These are phyloP conservation scores for Aureobasidium sp. DNA, from an alignment of 2,329 filamentous ascomycete genomes.

Conservation along the genomic window DNA sequence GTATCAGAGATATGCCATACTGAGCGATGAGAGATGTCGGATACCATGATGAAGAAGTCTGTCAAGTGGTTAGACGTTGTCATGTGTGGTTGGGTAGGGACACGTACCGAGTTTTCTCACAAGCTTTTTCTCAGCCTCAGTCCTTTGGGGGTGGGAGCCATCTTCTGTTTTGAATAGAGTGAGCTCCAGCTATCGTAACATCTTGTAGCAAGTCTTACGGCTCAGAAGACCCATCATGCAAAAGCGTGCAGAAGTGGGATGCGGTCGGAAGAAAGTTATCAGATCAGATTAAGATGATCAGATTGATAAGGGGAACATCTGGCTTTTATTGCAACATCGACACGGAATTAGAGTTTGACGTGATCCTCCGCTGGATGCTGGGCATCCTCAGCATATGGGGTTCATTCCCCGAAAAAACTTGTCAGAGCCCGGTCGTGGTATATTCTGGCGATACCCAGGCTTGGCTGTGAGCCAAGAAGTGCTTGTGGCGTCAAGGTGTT, in stretches of 20 bases:
- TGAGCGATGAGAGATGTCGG: fast-evolving
- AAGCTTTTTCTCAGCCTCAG: neutral
- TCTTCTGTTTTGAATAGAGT: neutral
- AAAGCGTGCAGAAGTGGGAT: no score
- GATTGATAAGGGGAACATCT: neutral
- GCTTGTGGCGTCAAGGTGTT: neutral
- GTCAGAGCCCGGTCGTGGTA: no score
- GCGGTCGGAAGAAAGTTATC: neutral
- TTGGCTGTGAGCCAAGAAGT: neutral
- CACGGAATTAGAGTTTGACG: neutral
- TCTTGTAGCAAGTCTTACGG: neutral
- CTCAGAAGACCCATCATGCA: neutral
- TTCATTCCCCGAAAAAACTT: neutral
- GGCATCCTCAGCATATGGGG: neutral
- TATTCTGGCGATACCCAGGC: neutral
- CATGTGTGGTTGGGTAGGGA: fast-evolving
- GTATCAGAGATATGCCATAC: neutral
- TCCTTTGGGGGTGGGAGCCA: neutral
- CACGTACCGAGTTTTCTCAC: neutral
- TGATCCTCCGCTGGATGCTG: neutral
- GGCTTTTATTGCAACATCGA: neutral
- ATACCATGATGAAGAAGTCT: neutral
- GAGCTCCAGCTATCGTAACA: fast-evolving
- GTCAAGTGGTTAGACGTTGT: neutral
- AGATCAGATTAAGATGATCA: neutral